Conservation (phyloP, 108 stramenopile species). For the Parmales sp. region DNA sequence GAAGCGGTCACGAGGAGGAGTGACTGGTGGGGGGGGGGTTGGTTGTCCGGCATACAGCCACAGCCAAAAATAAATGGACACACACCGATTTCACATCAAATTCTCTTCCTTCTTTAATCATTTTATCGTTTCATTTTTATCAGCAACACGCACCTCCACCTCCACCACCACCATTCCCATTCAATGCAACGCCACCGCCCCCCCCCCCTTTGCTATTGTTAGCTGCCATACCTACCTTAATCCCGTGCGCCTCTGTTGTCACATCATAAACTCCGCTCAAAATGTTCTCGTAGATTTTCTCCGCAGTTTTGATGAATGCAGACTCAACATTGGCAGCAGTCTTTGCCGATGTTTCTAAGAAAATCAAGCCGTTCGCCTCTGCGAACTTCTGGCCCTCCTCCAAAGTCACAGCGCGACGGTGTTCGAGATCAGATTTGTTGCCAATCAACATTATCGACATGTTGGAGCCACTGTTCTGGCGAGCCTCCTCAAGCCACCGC, state of each 20-base stretch:
- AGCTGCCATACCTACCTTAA: slow-evolving; percentile 81
- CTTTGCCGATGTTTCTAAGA: slow-evolving; percentile 96
- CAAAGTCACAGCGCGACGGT: slow-evolving; percentile 67
- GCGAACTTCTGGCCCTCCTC: slow-evolving; percentile 86
- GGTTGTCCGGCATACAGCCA: background rate
- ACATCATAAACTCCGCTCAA: slow-evolving; percentile 90
- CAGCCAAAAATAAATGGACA: too few relatives aligned
- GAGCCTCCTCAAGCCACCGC: slow-evolving; percentile 97
- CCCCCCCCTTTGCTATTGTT: background rate
- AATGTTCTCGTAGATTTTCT: slow-evolving; percentile 95
- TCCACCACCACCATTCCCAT: background rate
- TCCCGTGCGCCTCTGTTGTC: slow-evolving; percentile 88
- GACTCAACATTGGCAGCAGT: slow-evolving; percentile 93
- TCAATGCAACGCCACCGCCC: background rate
- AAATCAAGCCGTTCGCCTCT: slow-evolving; percentile 89
- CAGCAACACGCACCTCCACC: background rate
- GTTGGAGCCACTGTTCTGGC: slow-evolving; percentile 90
- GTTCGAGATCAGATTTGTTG: slow-evolving; percentile 80
- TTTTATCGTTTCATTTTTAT: background rate
- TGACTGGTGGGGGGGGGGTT: background rate
- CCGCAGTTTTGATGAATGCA: slow-evolving; percentile 96
- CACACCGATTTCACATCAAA: background rate
- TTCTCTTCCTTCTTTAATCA: background rate
- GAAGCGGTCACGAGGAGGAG: background rate
- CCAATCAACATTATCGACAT: slow-evolving; percentile 99